Conservation (phyloP, 805 yeast species). For the Kazachstania psychrophila region DNA sequence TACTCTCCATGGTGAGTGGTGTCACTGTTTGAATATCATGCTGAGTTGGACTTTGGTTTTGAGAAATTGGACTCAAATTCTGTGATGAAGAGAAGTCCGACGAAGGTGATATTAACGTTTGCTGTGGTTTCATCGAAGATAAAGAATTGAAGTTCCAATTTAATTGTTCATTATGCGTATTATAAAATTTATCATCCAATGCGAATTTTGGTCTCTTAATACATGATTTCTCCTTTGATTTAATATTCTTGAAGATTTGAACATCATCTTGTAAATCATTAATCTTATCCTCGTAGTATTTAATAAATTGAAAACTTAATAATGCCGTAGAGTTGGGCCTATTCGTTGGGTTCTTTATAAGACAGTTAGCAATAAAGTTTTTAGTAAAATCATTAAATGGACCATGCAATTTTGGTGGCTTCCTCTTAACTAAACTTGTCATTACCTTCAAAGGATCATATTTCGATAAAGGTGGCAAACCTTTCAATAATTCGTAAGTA, state of each 20-base stretch:
- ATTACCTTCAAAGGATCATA: constrained; percentile 71
- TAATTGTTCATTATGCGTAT: constrained; percentile 9
- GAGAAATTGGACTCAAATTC: constrained; percentile 11
- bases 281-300: constrained; percentile 14
- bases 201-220: constrained; percentile 33
- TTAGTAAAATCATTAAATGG: constrained; percentile 31
- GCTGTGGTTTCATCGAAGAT: not conserved
- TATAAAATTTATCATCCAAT: constrained; percentile 26
- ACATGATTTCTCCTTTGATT: constrained; percentile 12
- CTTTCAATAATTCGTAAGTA: constrained; percentile 72
- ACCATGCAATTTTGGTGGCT: constrained; percentile 26
- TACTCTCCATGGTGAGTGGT: constrained; percentile 13
- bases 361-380: constrained; percentile 54
- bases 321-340: constrained; percentile 57
- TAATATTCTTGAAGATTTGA: constrained; percentile 28
- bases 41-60: not conserved
- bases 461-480: constrained; percentile 70
- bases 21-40: constrained; percentile 9
- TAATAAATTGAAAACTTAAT: constrained; percentile 28
- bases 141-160: too few relatives aligned
- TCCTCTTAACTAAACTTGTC: constrained; percentile 34
- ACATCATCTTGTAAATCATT: constrained; percentile 35
- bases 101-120: too few relatives aligned
- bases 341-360: constrained; percentile 52
- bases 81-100: too few relatives aligned